Evolutionary conservation across 768 basidiomycete species (phyloP).

Genomic region (Strobilomyces dryophilus): DNA sequence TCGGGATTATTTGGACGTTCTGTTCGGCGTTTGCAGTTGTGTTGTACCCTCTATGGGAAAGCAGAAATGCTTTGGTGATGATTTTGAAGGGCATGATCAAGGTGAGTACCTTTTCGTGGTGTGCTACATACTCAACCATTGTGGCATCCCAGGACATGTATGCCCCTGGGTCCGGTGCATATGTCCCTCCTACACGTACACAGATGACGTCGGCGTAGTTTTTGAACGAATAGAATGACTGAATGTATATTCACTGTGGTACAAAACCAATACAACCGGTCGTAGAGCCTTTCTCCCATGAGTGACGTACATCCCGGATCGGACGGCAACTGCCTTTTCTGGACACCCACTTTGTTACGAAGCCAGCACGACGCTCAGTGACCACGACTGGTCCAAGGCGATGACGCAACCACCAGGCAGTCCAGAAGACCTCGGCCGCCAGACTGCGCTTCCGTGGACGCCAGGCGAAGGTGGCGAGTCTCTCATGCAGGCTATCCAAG

Average conservation of each 20-base stretch:
- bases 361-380: neutral
- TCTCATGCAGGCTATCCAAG: conserved; percentile 53
- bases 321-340: conserved; percentile 11
- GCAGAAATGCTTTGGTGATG: conserved; percentile 55
- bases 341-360: neutral
- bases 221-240: neutral
- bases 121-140: neutral
- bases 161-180: conserved; percentile 39
- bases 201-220: neutral
- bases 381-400: conserved; percentile 6
- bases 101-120: conserved; percentile 33
- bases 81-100: conserved; percentile 62
- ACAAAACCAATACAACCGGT: too few relatives aligned
- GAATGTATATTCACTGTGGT: neutral
- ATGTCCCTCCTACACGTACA: conserved; percentile 14
- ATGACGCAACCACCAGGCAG: conserved; percentile 32
- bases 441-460: conserved; percentile 29
- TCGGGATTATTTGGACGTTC: conserved; percentile 86
- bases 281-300: too few relatives aligned
- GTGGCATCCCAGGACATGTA: conserved; percentile 35
- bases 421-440: conserved; percentile 33
- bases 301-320: too few relatives aligned
- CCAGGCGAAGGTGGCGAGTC: conserved; percentile 30
- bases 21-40: conserved; percentile 71
- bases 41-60: conserved; percentile 85